A percentile compares a stretch with the other conserved stretches of the same genome.
Evolutionary conservation across 805 yeast species (phyloP).

Genomic region (Millerago galiae): DNA sequence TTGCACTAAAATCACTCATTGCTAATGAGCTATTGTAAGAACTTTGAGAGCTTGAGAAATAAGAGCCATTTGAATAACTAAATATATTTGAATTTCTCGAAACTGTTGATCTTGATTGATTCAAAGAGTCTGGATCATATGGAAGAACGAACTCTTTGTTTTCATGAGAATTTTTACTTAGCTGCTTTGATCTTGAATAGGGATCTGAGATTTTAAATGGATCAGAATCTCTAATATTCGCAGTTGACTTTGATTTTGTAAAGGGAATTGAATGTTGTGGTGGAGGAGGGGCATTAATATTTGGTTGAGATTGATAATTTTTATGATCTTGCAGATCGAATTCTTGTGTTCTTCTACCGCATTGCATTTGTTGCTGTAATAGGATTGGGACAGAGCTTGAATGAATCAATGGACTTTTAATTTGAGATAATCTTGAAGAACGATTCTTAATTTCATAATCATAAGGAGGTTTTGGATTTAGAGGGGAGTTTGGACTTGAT

Average conservation of each 20-base stretch:
- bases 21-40: conserved; percentile 36
- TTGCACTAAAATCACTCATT: conserved; percentile 70
- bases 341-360: not conserved
- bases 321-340: not conserved
- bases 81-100: conserved; percentile 22
- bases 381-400: conserved; percentile 20
- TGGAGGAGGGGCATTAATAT: conserved; percentile 16
- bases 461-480: conserved; percentile 1
- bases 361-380: conserved; percentile 8
- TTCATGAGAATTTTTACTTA: conserved; percentile 7
- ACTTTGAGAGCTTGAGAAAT: conserved; percentile 42
- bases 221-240: conserved; percentile 11
- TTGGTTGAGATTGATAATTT: conserved; percentile 5
- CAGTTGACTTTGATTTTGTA: conserved; percentile 18
- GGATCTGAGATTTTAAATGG: conserved; percentile 9
- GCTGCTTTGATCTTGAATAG: conserved; percentile 11
- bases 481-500: not conserved
- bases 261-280: conserved; percentile 20
- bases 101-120: conserved; percentile 22
- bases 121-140: conserved; percentile 26
- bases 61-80: conserved; percentile 36
- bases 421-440: not conserved
- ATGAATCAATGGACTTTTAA: conserved; percentile 13
- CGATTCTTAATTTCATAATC: not conserved
- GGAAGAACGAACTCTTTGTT: conserved; percentile 23